Conservation (phyloP, 2,329 filamentous ascomycete genomes). For the Penicillium sp. region DNA sequence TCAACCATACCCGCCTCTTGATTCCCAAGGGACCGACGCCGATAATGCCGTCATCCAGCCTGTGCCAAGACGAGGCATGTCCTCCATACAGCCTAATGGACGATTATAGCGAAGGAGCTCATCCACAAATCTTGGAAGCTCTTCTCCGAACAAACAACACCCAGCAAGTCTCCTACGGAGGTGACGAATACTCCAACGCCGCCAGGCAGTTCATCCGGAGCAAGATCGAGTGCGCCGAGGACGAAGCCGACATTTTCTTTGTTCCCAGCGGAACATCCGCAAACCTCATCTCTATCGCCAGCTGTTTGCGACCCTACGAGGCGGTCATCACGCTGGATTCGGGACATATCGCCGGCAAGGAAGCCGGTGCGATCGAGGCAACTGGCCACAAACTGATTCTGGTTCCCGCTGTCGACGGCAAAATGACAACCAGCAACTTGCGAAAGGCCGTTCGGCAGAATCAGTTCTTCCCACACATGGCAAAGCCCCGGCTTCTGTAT, state of each 20-base stretch:
- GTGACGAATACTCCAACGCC: slow-evolving; percentile 45
- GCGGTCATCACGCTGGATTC: slow-evolving; percentile 52
- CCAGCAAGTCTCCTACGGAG: slow-evolving; percentile 51
- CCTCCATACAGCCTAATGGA: slow-evolving; percentile 50
- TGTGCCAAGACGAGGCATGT: slow-evolving; percentile 26
- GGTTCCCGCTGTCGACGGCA: slow-evolving; percentile 47
- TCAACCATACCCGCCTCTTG: slow-evolving; percentile 1
- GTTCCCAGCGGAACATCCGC: slow-evolving; percentile 54
- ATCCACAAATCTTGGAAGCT: slow-evolving; percentile 50
- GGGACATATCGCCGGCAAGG: slow-evolving; percentile 51
- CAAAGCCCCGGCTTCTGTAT: slow-evolving; percentile 52
- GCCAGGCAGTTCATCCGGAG: slow-evolving; percentile 45
- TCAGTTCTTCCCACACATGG: slow-evolving; percentile 54
- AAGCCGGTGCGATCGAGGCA: slow-evolving; percentile 53
- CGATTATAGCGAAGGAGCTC: slow-evolving; percentile 54
- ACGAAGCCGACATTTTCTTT: slow-evolving; percentile 50
- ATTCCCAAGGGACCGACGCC: slow-evolving; percentile 3
- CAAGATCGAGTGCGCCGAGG: slow-evolving; percentile 29
- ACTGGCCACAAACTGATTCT: slow-evolving; percentile 54
- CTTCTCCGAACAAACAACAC: slow-evolving; percentile 46
- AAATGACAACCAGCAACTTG: slow-evolving; percentile 47
- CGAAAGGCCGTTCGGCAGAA: slow-evolving; percentile 48
- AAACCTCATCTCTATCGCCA: slow-evolving; percentile 53
- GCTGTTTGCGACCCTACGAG: slow-evolving; percentile 51
- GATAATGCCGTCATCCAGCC: slow-evolving; percentile 24